A percentile compares a stretch with the other conserved stretches of the same genome.
phyloP scores from a whole-genome alignment of 495 filamentous ascomycete genomes.

The Lophiotrema nucula region DNA sequence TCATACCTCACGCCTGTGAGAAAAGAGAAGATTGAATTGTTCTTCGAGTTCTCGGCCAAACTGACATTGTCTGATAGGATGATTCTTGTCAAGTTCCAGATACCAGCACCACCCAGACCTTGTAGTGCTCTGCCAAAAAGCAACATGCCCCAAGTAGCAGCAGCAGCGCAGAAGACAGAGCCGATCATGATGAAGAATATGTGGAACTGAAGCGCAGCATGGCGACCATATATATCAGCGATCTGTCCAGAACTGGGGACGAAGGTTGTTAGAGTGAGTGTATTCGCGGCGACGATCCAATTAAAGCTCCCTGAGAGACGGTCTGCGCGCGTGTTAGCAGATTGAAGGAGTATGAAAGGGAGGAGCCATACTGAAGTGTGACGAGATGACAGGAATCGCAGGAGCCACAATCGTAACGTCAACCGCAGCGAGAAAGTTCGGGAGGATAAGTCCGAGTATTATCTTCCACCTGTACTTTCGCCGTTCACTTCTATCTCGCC shows the following conservation, averaged over 20 bases:
- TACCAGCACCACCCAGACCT: conserved; percentile 54
- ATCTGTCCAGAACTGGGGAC: conserved; percentile 62
- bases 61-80: conserved; percentile 59
- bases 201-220: conserved; percentile 48
- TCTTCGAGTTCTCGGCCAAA: conserved; percentile 56
- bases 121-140: conserved; percentile 59
- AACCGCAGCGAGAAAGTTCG: conserved; percentile 44
- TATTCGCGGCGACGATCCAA: conserved; percentile 64
- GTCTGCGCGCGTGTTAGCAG: conserved; percentile 44
- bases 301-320: conserved; percentile 54
- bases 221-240: conserved; percentile 59
- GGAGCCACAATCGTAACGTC: conserved; percentile 62
- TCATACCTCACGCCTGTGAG: conserved; percentile 51
- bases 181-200: conserved; percentile 52
- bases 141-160: conserved; percentile 56
- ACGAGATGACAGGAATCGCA: conserved; percentile 58
- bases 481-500: conserved; percentile 1
- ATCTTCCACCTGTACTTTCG: conserved; percentile 54
- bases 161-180: conserved; percentile 51
- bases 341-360: neutral
- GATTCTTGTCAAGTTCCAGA: conserved; percentile 53
- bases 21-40: conserved; percentile 56
- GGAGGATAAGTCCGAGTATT: conserved; percentile 52
- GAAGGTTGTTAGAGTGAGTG: conserved; percentile 59
- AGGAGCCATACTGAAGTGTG: conserved; percentile 52